Conservation (phyloP, 2,329 filamentous ascomycete species). For the Fusarium siculi region DNA sequence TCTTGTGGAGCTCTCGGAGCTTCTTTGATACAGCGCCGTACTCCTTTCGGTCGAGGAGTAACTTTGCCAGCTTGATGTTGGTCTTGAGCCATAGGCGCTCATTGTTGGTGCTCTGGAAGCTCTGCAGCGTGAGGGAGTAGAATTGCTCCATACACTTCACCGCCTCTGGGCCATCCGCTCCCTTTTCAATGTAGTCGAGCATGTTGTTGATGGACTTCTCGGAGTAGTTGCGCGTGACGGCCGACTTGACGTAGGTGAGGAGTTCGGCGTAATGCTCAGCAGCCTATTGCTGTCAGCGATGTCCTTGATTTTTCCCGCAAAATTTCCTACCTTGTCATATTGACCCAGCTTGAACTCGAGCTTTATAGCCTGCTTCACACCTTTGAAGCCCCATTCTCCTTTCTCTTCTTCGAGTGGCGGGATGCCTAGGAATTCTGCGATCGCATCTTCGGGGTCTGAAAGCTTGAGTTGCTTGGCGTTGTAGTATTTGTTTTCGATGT, state of each 20-base stretch:
- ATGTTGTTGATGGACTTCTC: constrained; percentile 99
- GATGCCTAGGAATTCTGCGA: constrained; percentile 91
- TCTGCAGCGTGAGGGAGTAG: constrained; percentile 91
- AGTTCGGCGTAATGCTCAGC: constrained; percentile 94
- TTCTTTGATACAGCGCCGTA: constrained; percentile 84
- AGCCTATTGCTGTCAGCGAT: constrained; percentile 66
- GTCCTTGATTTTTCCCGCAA: background rate
- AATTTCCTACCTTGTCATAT: constrained; percentile 77
- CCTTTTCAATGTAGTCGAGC: constrained; percentile 97
- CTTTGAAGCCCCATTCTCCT: constrained; percentile 99
- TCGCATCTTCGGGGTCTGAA: constrained; percentile 86
- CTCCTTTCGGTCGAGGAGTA: constrained; percentile 91
- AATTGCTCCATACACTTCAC: constrained; percentile 91
- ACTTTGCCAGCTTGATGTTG: constrained; percentile 93
- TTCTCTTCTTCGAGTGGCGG: constrained; percentile 88
- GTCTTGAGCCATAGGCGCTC: constrained; percentile 98
- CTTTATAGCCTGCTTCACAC: constrained; percentile 97
- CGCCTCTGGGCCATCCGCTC: constrained; percentile 73
- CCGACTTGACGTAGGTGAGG: constrained; percentile 95
- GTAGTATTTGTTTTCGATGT: constrained; percentile 99
- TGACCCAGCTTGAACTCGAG: constrained; percentile 92
- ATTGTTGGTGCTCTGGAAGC: constrained; percentile 97
- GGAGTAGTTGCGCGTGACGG: constrained; percentile 96
- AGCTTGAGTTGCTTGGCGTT: constrained; percentile 97
- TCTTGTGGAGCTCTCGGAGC: constrained; percentile 85